A percentile compares a stretch with the other conserved stretches of the same genome.
Conservation (phyloP, 73 alveolate genomes). For the Paramecium octaurelia region DNA sequence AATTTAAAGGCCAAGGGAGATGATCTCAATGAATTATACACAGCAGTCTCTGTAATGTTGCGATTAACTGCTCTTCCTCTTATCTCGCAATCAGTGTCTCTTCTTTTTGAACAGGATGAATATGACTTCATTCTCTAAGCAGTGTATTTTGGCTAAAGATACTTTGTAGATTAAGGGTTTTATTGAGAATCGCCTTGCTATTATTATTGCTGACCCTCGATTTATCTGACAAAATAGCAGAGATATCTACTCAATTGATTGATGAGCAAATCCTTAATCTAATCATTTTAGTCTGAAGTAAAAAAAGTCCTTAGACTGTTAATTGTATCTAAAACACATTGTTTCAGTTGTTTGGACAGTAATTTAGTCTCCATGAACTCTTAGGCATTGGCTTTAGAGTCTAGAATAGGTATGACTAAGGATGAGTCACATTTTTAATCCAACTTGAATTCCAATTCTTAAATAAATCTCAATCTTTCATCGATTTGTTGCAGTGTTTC, state of each 20-base stretch:
- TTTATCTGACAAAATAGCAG: neutral
- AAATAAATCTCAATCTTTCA: neutral
- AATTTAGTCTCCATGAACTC: neutral
- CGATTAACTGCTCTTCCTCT: neutral
- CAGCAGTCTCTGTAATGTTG: neutral
- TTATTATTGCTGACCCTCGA: neutral
- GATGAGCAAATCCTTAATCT: neutral
- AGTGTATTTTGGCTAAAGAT: neutral
- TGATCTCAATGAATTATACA: neutral
- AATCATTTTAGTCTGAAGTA: slow-evolving; percentile 7
- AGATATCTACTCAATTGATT: neutral
- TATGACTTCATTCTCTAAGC: neutral
- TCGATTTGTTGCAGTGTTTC: neutral
- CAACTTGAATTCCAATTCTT: neutral
- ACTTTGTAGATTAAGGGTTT: neutral
- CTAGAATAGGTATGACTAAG: neutral
- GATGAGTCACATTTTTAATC: slow-evolving; percentile 4
- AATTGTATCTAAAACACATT: neutral
- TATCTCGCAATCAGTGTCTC: neutral
- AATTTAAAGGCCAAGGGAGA: neutral
- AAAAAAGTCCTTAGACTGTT: neutral
- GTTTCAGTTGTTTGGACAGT: neutral
- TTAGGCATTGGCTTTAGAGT: neutral
- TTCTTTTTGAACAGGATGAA: neutral
- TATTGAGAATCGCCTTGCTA: neutral